Conservation (phyloP, 208 protist genomes). For the Trypanosoma brucei region DNA sequence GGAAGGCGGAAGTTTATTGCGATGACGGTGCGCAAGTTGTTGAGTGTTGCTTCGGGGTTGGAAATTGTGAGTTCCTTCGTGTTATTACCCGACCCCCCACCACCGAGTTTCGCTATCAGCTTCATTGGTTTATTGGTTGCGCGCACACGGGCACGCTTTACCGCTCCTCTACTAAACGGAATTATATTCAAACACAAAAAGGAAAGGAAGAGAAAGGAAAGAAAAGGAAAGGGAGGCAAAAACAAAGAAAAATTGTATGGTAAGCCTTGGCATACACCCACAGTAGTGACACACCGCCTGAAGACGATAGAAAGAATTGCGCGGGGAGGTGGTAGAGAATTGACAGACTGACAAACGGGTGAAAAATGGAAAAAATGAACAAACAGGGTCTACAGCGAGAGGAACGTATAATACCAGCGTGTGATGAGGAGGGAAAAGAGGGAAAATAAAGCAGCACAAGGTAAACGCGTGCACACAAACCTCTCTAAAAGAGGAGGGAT, state of each 20-base stretch:
- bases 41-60: conserved; percentile 69
- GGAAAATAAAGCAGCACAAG: too few relatives aligned
- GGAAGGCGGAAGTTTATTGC: conserved; percentile 70
- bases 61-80: conserved; percentile 70
- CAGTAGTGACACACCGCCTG: too few relatives aligned
- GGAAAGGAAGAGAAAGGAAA: conserved; percentile 16
- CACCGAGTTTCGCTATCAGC: conserved; percentile 47
- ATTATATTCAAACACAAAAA: background rate
- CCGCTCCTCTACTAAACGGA: background rate
- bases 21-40: conserved; percentile 64
- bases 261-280: too few relatives aligned
- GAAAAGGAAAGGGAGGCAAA: conserved; percentile 11
- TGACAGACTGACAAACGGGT: too few relatives aligned
- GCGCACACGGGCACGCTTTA: background rate
- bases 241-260: background rate
- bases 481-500: too few relatives aligned
- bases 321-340: too few relatives aligned
- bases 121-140: conserved; percentile 42
- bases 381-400: too few relatives aligned
- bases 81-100: conserved; percentile 29
- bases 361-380: too few relatives aligned
- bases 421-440: too few relatives aligned
- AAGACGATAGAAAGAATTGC: too few relatives aligned
- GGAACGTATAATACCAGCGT: too few relatives aligned
- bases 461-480: too few relatives aligned